These are phyloP conservation scores for Bipolaris cookei DNA, from an alignment of 2,329 filamentous ascomycete species.

Conservation along the genomic window DNA sequence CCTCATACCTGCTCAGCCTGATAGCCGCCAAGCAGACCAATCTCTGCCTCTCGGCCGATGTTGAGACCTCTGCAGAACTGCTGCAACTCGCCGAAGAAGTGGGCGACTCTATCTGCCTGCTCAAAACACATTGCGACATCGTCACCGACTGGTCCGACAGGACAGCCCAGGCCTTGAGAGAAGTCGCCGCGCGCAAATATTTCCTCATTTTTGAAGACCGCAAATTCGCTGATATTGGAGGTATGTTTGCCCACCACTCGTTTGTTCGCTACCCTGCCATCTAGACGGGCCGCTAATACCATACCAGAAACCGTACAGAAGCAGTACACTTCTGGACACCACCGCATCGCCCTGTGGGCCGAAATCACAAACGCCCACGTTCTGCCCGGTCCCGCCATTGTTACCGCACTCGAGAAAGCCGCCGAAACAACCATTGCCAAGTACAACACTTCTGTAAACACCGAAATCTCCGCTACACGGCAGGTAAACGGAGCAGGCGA, in stretches of 20 bases:
- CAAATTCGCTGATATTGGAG: slow-evolving; percentile 64
- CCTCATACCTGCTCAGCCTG: slow-evolving; percentile 57
- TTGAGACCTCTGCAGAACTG: slow-evolving; percentile 62
- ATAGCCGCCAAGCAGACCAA: slow-evolving; percentile 60
- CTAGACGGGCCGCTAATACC: slow-evolving; percentile 14
- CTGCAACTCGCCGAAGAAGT: slow-evolving; percentile 63
- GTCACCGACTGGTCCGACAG: slow-evolving; percentile 66
- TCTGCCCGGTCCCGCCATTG: slow-evolving; percentile 59
- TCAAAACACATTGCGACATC: slow-evolving; percentile 68
- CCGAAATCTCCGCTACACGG: slow-evolving; percentile 55
- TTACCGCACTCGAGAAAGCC: slow-evolving; percentile 58
- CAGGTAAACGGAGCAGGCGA: slow-evolving; percentile 39
- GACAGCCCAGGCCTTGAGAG: slow-evolving; percentile 57
- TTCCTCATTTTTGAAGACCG: slow-evolving; percentile 63
- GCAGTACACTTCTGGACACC: slow-evolving; percentile 59
- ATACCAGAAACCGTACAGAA: slow-evolving; percentile 59
- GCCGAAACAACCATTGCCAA: slow-evolving; percentile 55
- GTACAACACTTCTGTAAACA: slow-evolving; percentile 59
- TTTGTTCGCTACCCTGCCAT: neutral
- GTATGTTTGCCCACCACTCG: slow-evolving; percentile 43
- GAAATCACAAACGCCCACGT: slow-evolving; percentile 61
- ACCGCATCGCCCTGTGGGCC: slow-evolving; percentile 60
- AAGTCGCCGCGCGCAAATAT: slow-evolving; percentile 56
- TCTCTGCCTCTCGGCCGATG: slow-evolving; percentile 63
- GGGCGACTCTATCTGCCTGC: slow-evolving; percentile 65